Conservation (phyloP, 306 rosid species). For the Vigna radiata region DNA sequence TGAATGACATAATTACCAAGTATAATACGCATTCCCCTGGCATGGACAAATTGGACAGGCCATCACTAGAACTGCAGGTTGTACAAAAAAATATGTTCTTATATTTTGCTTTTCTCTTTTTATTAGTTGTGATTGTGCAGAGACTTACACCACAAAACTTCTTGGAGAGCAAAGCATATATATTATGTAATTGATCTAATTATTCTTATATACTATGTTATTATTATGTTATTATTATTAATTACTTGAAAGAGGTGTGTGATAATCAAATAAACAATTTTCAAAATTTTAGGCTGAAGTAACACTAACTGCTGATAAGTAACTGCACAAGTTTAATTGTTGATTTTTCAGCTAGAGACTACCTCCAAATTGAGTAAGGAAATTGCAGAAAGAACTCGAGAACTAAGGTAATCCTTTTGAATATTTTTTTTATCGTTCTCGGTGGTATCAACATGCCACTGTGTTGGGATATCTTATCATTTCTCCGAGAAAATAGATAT, state of each 20-base stretch:
- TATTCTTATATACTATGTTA: not conserved
- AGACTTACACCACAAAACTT: not conserved
- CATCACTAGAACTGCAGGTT: constrained; percentile 47
- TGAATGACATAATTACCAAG: constrained; percentile 41
- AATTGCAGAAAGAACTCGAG: constrained; percentile 39
- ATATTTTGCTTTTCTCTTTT: not conserved
- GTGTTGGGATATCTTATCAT: no score
- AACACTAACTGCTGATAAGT: not conserved
- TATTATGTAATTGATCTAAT: not conserved
- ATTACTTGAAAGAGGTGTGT: not conserved
- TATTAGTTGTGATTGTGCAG: not conserved
- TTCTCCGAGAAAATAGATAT: no score
- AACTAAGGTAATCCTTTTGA: no score
- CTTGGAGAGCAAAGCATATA: not conserved
- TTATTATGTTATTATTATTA: no score
- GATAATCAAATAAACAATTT: not conserved
- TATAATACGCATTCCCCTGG: constrained; percentile 33
- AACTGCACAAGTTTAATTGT: constrained; percentile 2
- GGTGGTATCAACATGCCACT: no score
- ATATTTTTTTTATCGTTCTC: no score
- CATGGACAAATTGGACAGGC: constrained; percentile 34
- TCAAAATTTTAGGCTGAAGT: not conserved
- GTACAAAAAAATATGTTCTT: not conserved
- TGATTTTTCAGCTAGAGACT: constrained; percentile 44
- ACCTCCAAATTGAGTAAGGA: constrained; percentile 38